Base-by-base conservation (phyloP, 805 yeast genomes). In the Ogataea saltuana region DNA sequence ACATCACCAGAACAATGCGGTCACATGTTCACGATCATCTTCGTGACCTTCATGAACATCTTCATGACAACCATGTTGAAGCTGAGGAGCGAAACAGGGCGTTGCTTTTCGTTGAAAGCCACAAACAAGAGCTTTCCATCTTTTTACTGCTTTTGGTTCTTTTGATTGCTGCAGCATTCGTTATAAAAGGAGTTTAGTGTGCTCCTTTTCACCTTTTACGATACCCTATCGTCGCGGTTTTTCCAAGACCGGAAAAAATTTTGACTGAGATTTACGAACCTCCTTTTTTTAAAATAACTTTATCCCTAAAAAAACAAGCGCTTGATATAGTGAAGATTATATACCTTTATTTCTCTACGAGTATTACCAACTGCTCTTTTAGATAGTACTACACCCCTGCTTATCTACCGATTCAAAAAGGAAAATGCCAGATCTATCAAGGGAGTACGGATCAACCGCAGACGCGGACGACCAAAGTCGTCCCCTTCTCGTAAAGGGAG, bases 281-380 rank as follows among this genome's bases (percentile, higher is more conserved):
- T 33, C 22, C 15, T n/a, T 15, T 13, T 33, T 33, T 33, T 21
- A 12, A 16, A 27, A 25, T 25, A 35, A 12, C 16, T 11, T 13
- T 16, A 35, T 35, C 25, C 39, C 22, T 23, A 18, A 35, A 35
- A 35, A 33, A 20, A 20, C 26, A n/a, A 26, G 32, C 39, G 32
- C 39, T 35, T 13, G 21, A 12, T 12, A 6, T 11, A 18, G 10
- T 22, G 6, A 7, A 6, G 7, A 7, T 10, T 10, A 22, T 22
- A 22, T 22, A 22, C 10, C 7, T 22, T 7, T 22, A 25, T 25
- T 25, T 25, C 12, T 25, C 28, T n/a, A n/a, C n/a, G n/a, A n/a
- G n/a, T n/a, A n/a, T n/a, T n/a, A n/a, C n/a, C n/a, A n/a, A n/a
- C n/a, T n/a, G n/a, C n/a, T n/a, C n/a, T n/a, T n/a, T n/a, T n/a